These are phyloP conservation scores for Penicillium capsulatum DNA, from an alignment of 2,329 filamentous ascomycete genomes.

Conservation along the genomic window DNA sequence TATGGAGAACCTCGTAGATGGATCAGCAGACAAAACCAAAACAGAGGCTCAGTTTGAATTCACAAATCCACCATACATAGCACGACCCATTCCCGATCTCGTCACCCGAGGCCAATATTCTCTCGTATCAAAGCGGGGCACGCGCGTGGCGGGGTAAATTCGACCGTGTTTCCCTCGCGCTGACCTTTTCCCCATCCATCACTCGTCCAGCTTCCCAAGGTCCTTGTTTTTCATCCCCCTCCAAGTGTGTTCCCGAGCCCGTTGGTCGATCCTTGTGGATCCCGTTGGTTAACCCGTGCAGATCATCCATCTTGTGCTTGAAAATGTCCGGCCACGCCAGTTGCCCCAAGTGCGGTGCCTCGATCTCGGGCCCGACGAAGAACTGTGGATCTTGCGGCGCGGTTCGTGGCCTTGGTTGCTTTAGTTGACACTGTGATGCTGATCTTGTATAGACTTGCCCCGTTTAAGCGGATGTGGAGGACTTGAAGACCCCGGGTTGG, in stretches of 20 bases:
- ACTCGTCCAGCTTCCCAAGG: constrained; percentile 5
- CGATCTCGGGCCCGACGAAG: constrained; percentile 14
- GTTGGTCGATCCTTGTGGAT: too few species aligned
- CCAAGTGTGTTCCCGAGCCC: background rate
- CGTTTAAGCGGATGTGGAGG: too few species aligned
- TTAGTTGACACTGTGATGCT: constrained; percentile 1
- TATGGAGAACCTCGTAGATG: constrained; percentile 11
- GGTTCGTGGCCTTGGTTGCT: constrained; percentile 9
- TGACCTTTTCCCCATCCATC: constrained; percentile 14
- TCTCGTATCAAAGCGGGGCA: constrained; percentile 12
- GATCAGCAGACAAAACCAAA: background rate
- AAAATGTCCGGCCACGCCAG: constrained; percentile 21
- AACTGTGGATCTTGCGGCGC: constrained; percentile 23
- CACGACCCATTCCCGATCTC: too few species aligned
- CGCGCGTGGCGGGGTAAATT: constrained; percentile 13
- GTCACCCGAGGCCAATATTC: too few species aligned
- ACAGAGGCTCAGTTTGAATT: too few species aligned
- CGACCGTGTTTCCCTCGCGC: constrained; percentile 7
- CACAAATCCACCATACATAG: too few species aligned
- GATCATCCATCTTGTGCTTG: too few species aligned
- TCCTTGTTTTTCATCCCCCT: background rate
- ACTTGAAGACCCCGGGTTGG: too few species aligned
- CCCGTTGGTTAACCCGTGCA: too few species aligned
- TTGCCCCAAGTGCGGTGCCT: constrained; percentile 22
- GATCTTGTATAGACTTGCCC: constrained; percentile 18